Percentiles rank a stretch among this genome's conserved stretches.
phyloP scores from a whole-genome alignment of 306 rosid species.

The Gastrolobium villosum region DNA sequence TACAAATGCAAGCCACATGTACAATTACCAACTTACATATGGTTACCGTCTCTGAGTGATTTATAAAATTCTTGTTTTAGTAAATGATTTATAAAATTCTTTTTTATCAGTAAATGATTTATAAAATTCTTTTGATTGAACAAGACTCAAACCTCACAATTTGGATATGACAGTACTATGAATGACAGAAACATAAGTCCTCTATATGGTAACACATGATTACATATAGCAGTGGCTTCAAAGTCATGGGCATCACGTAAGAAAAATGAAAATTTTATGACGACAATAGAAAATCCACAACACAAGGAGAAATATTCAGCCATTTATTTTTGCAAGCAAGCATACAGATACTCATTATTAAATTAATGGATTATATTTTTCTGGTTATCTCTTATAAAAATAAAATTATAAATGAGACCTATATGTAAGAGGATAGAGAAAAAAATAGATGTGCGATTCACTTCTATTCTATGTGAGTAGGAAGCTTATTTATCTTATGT shows the following conservation, averaged over 20 bases:
- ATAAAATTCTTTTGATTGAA: conserved; percentile 10
- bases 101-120: neutral
- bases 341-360: neutral
- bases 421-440: no score
- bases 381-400: no score
- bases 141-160: neutral
- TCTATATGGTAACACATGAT: neutral
- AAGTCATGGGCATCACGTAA: neutral
- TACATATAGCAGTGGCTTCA: neutral
- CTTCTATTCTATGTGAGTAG: no score
- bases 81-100: no score
- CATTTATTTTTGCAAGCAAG: neutral
- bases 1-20: neutral
- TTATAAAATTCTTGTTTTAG: no score
- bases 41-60: neutral
- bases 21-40: neutral
- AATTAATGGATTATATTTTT: no score
- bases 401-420: no score
- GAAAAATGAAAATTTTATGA: neutral
- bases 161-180: neutral
- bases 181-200: neutral
- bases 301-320: neutral
- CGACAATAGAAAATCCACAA: neutral
- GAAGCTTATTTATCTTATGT: no score
- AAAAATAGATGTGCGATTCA: no score